Conservation (phyloP, 192 early-diverging fungal species). For the Coemansia sp. region DNA sequence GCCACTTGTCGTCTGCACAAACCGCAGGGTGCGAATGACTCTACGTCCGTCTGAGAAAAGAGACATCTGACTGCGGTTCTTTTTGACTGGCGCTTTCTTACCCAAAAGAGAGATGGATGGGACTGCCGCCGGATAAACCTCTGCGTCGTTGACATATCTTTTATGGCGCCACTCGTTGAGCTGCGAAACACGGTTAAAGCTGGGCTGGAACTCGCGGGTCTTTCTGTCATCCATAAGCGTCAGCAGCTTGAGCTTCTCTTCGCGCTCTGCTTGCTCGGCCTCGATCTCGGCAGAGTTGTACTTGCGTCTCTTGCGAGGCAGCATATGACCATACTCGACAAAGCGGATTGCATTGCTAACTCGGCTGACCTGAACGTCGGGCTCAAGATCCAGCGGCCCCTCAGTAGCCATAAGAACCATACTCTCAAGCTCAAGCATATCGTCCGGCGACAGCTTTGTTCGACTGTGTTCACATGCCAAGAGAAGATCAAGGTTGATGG, state of each 20-base stretch:
- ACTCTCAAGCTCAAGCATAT: conserved; percentile 64
- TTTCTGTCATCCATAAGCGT: conserved; percentile 65
- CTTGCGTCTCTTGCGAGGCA: conserved; percentile 61
- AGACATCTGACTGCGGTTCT: conserved; percentile 40
- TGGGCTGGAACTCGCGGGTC: conserved; percentile 62
- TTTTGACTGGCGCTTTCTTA: conserved; percentile 40
- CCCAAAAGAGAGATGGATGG: conserved; percentile 20
- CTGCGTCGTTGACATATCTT: conserved; percentile 56
- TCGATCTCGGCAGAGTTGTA: conserved; percentile 72
- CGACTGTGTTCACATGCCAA: conserved; percentile 43
- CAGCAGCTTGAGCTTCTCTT: conserved; percentile 68
- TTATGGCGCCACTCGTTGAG: conserved; percentile 70
- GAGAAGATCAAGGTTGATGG: conserved; percentile 37
- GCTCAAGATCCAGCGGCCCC: conserved; percentile 66
- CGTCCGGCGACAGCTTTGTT: conserved; percentile 53
- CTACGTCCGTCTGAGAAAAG: conserved; percentile 60
- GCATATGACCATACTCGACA: conserved; percentile 53
- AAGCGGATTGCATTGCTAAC: conserved; percentile 68
- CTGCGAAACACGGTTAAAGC: conserved; percentile 68
- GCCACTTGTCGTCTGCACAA: conserved; percentile 53
- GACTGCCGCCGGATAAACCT: conserved; percentile 45
- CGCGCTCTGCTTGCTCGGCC: conserved; percentile 65
- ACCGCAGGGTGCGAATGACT: conserved; percentile 70
- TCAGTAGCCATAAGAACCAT: conserved; percentile 67
- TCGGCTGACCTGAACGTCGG: conserved; percentile 66